Evolutionary conservation across 352 stramenopile genomes (phyloP), one percentile per base, ranked within the genome.

Genomic region (Globisporangium irregulare): DNA sequence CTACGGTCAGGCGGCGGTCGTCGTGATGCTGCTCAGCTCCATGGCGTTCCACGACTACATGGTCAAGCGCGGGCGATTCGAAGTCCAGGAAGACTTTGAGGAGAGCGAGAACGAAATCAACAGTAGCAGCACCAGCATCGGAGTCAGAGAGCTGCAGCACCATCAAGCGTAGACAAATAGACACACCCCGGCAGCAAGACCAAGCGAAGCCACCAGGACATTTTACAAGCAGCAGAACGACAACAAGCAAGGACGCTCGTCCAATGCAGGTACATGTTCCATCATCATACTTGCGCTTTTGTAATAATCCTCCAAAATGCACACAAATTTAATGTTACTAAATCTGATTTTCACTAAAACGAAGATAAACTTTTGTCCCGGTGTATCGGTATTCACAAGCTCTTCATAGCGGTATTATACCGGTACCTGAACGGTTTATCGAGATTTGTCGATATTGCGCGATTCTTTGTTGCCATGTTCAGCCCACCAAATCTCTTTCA

Each of bases 21-120:
- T 94, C 2, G 73, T 90, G 22, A 41, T 94, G 64, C 73, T 94
- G 62, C 72, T 94, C 24, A 75, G 79, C 71, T 88, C 87, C 53
- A 94, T 94, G 85, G 83, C 78, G 14, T 93, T 94, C 75, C 84
- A 94, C 58, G 87, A 94, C 68, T 94, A 85, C 70, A 94, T 94
- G 87, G 62, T 69, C 18, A 83, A 80, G 58, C 85, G 68, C 55
- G 87, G 87, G 38, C 79, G 81, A 64, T 93, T 91, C 57, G 81
- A 78, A 64, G 70, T 82, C 18, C 65, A 78, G 60, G 62, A 64
- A 24, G 43, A 60, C 51, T 32, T 48, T 55, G 27, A 70, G 71
- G 53, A 51, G 12, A 25, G 15, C 12, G 8, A 22, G 22, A 25
- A 41, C 46, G 43, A 58, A 10, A 36, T 36, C 32, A 36, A 10